Conservation (phyloP, 2,329 filamentous ascomycete genomes). For the Cercospora canescens region DNA sequence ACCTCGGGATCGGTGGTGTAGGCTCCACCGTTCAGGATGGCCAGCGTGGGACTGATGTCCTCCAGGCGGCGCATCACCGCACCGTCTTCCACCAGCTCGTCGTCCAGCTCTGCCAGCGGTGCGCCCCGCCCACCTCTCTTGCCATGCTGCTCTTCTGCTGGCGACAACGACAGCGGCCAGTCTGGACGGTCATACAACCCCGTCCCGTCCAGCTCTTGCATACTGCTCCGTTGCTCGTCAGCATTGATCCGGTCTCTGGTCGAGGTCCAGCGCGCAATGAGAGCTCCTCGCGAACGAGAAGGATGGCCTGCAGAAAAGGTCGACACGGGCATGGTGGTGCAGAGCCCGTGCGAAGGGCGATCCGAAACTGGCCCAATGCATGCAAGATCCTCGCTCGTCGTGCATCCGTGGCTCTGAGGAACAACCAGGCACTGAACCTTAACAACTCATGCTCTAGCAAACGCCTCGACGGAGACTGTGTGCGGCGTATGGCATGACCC, state of each 20-base stretch:
- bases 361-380: constrained; percentile 18
- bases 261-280: constrained; percentile 30
- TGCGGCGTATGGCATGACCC: background rate
- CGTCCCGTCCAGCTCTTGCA: constrained; percentile 33
- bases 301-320: constrained; percentile 28
- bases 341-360: constrained; percentile 20
- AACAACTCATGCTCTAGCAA: background rate
- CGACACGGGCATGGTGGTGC: constrained; percentile 32
- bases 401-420: background rate
- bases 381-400: constrained; percentile 20
- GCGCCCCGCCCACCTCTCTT: constrained; percentile 1
- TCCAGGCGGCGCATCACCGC: constrained; percentile 26
- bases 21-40: constrained; percentile 16
- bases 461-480: background rate
- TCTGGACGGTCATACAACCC: constrained; percentile 30
- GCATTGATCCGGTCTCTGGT: constrained; percentile 31
- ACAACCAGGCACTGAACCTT: constrained; percentile 11
- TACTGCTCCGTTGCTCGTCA: constrained; percentile 31
- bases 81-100: constrained; percentile 21
- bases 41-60: constrained; percentile 23
- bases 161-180: constrained; percentile 29
- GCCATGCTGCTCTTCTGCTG: background rate
- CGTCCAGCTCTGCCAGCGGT: constrained; percentile 19
- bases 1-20: constrained; percentile 23
- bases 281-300: constrained; percentile 21